phyloP scores from a whole-genome alignment of 768 basidiomycete genomes.

The Termitomyces sp. region DNA sequence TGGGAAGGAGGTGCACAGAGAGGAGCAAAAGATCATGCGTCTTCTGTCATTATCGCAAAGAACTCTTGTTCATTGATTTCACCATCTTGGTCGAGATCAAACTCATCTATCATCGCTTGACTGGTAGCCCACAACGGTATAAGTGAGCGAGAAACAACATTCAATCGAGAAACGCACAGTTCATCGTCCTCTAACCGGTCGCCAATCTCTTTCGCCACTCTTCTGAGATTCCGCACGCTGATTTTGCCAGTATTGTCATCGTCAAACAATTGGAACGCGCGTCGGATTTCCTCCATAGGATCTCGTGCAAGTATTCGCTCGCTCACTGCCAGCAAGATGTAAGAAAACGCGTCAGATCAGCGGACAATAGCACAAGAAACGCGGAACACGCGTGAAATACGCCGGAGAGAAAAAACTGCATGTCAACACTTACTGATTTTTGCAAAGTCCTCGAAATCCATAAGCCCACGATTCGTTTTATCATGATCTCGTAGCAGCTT shows the following conservation, averaged over 20 bases:
- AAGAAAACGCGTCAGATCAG: slow-evolving; percentile 12
- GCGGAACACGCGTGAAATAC: not conserved
- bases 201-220: slow-evolving; percentile 96
- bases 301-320: slow-evolving; percentile 91
- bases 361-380: not conserved
- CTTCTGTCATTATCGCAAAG: slow-evolving; percentile 95
- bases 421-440: slow-evolving; percentile 68
- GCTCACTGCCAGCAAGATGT: slow-evolving; percentile 61
- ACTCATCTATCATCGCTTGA: slow-evolving; percentile 99
- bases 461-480: slow-evolving; percentile 75
- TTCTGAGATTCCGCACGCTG: slow-evolving; percentile 80
- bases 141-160: not conserved
- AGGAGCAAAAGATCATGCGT: slow-evolving; percentile 42
- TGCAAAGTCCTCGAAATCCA: slow-evolving; percentile 92
- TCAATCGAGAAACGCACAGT: slow-evolving; percentile 59
- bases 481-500: slow-evolving; percentile 92
- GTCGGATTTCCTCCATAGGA: slow-evolving; percentile 93
- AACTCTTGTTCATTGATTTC: slow-evolving; percentile 98
- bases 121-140: slow-evolving; percentile 35
- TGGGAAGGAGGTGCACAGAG: not conserved
- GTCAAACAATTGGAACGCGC: slow-evolving; percentile 96
- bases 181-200: slow-evolving; percentile 95
- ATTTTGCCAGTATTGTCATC: slow-evolving; percentile 96
- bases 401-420: not conserved
- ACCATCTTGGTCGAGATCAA: slow-evolving; percentile 97